Percentiles rank a stretch among this genome's conserved stretches.
phyloP scores from a whole-genome alignment of 345 rosid species.

The Durio zibethinus region DNA sequence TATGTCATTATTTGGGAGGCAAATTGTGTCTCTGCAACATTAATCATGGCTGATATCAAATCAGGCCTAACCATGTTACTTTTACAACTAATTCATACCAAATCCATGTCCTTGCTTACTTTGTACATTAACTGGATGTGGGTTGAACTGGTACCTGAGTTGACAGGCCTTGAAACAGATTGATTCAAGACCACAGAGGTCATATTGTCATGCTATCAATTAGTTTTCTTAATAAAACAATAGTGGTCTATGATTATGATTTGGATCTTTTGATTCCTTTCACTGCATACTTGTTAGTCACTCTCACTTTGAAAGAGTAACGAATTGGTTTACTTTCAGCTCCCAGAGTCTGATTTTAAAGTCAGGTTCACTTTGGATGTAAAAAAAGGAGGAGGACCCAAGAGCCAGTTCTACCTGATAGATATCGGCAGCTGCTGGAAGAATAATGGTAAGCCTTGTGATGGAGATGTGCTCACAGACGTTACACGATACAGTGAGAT shows the following conservation, averaged over 20 bases:
- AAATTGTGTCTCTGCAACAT: not conserved
- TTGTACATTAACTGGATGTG: not conserved
- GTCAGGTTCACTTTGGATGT: slow-evolving; percentile 55
- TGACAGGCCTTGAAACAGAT: not conserved
- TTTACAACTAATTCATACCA: slow-evolving; percentile 2
- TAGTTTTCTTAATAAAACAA: not conserved
- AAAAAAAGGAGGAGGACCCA: slow-evolving; percentile 70
- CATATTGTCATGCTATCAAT: too few relatives aligned
- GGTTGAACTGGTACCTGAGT: not conserved
- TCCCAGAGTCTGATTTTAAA: slow-evolving; percentile 66
- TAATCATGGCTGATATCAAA: not conserved
- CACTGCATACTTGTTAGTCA: not conserved
- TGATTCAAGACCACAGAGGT: not conserved
- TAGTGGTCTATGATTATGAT: not conserved
- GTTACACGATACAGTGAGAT: slow-evolving; percentile 76
- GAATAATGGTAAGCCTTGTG: slow-evolving; percentile 62
- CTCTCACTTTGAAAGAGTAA: too few relatives aligned
- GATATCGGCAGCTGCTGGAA: slow-evolving; percentile 93
- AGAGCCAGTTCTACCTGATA: slow-evolving; percentile 68
- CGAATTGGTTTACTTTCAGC: slow-evolving; percentile 38
- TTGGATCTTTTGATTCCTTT: not conserved
- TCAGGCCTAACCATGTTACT: slow-evolving; percentile 4
- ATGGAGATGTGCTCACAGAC: slow-evolving; percentile 62
- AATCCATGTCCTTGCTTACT: not conserved
- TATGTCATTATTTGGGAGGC: not conserved